Evolutionary conservation across 257 asterid species (phyloP), one percentile per base, ranked within the genome.

Genomic region (Cordia subcordata): DNA sequence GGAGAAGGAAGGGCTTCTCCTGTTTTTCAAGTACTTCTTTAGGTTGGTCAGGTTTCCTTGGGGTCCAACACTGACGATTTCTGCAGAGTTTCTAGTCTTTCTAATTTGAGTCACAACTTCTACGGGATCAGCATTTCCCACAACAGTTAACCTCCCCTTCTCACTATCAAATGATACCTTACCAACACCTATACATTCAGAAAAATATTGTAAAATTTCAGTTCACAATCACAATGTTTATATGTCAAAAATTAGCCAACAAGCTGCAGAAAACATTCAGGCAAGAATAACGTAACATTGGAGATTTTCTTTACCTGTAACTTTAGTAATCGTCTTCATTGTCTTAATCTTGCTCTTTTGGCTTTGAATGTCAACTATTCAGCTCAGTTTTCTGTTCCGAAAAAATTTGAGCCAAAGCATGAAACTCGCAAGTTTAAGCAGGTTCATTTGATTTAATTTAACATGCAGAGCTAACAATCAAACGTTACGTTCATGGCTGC

Each of bases 331-430:
- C 1, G 57, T 23, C 10, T 52, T 52, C 57, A 52, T 9, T 9
- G 9, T 10, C 22, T 52, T 52, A 20, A 13, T 20, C 57, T 52
- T 21, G 57, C 33, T 52, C 57, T 14, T 52, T 20, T 52, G 13
- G 22, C 18, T 23, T 11, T 52, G 57, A 52, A 52, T 18, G 37
- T 23, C 18, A 10, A 52, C 57, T 19, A n/a, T 52, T 19, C 37
- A 52, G 57, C 37, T 19, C 57, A 19, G 10, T 52, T 52, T 18
- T 52, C 57, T 52, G 57, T 52, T 52, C 15, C n/a, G n/a, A 49
- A 51, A 21, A 39, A 39, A 39, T 39, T 39, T 39, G 12, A 39
- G 12, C 9, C 12, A 5, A 39, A 39, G 12, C 44, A n/a, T n/a
- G n/a, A n/a, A n/a, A n/a, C n/a, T n/a, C n/a, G n/a, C n/a, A n/a